Evolutionary conservation across 2,329 filamentous ascomycete species (phyloP).

Genomic region (Monilinia vaccinii-corymbosi): DNA sequence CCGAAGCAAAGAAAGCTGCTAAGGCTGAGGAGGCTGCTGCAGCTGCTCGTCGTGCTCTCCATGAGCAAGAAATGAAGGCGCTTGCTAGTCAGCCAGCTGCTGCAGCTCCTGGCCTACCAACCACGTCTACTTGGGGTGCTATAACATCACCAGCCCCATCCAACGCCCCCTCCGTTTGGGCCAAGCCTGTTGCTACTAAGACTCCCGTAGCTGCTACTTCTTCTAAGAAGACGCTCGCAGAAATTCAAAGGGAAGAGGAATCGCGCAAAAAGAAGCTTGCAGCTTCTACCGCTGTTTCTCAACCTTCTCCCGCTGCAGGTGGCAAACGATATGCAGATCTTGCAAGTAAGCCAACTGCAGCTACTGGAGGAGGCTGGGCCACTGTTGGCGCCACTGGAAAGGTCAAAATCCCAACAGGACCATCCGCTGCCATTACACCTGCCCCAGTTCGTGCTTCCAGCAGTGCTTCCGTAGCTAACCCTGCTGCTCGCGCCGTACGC

Average conservation of each 20-base stretch:
- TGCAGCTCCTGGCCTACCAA: conserved; percentile 71
- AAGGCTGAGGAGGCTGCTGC: conserved; percentile 76
- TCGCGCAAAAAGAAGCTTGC: conserved; percentile 64
- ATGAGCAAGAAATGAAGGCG: conserved; percentile 64
- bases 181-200: conserved; percentile 38
- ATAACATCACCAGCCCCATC: conserved; percentile 28
- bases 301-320: conserved; percentile 34
- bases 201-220: conserved; percentile 28
- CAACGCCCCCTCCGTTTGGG: conserved; percentile 34
- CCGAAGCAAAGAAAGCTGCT: conserved; percentile 86
- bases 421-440: conserved; percentile 40
- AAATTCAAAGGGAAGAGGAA: conserved; percentile 96
- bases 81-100: conserved; percentile 50
- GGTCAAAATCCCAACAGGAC: conserved; percentile 62
- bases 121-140: conserved; percentile 70
- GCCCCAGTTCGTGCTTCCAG: conserved; percentile 33
- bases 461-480: conserved; percentile 17
- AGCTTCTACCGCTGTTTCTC: conserved; percentile 36
- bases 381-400: conserved; percentile 93
- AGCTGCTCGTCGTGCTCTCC: conserved; percentile 64
- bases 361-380: conserved; percentile 65
- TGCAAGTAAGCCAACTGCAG: conserved; percentile 61
- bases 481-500: conserved; percentile 37
- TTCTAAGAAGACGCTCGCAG: conserved; percentile 80
- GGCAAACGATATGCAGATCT: conserved; percentile 94